phyloP scores from a whole-genome alignment of 345 rosid species.

The Hibiscus mutabilis region DNA sequence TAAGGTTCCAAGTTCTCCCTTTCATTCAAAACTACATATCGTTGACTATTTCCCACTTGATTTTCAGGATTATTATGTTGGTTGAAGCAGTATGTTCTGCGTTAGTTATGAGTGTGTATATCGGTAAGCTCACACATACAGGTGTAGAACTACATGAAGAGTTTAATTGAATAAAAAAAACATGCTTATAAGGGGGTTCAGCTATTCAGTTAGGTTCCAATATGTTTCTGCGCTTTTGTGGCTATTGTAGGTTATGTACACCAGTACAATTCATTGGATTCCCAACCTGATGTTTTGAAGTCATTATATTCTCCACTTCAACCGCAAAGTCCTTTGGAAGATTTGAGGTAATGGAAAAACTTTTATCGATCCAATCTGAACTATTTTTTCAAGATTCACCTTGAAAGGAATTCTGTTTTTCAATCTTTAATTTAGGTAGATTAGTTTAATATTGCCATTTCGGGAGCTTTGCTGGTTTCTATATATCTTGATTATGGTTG shows the following conservation, averaged over 20 bases:
- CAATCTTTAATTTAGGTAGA: background rate
- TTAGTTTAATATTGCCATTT: background rate
- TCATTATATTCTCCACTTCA: slow-evolving; percentile 95
- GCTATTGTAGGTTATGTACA: slow-evolving; percentile 66
- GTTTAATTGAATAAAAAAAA: background rate
- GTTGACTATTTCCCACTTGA: background rate
- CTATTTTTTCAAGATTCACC: background rate
- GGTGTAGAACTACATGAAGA: slow-evolving; percentile 26
- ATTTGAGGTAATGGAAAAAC: slow-evolving; percentile 49
- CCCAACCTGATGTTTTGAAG: slow-evolving; percentile 90
- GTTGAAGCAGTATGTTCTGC: slow-evolving; percentile 74
- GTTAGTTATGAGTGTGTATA: slow-evolving; percentile 67
- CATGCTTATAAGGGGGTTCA: too few species aligned
- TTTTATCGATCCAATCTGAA: background rate
- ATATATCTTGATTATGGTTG: background rate
- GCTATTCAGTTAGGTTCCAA: background rate
- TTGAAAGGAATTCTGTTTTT: background rate
- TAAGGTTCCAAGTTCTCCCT: background rate
- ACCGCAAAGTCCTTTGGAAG: slow-evolving; percentile 85
- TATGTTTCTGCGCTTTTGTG: slow-evolving; percentile 10
- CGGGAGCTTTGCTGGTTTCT: background rate
- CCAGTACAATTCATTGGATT: slow-evolving; percentile 73
- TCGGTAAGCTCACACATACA: slow-evolving; percentile 45
- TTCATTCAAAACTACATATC: background rate
- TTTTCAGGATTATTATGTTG: slow-evolving; percentile 75